phyloP scores from a whole-genome alignment of 805 yeast species.

The Tetrapisispora nanseiensis region DNA sequence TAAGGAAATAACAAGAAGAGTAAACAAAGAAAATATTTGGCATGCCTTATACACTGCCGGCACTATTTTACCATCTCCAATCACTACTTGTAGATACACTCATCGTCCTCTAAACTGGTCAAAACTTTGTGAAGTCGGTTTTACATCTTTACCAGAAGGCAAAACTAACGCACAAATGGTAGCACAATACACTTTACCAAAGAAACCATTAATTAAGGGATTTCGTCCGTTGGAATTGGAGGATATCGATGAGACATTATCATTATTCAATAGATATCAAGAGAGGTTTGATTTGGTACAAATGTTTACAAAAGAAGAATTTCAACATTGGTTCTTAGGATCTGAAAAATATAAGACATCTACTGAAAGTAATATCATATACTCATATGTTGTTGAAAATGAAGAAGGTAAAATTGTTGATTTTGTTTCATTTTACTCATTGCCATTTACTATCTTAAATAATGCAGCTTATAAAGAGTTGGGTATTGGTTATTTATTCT shows the following conservation, averaged over 20 bases:
- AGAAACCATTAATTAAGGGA: conserved; percentile 40
- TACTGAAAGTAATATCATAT: conserved; percentile 41
- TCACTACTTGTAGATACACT: conserved; percentile 76
- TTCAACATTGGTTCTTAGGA: conserved; percentile 75
- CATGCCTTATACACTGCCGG: conserved; percentile 96
- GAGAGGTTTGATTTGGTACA: conserved; percentile 65
- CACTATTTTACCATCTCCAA: conserved; percentile 82
- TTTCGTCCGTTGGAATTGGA: conserved; percentile 40
- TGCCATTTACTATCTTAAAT: conserved; percentile 77
- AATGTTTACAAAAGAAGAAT: conserved; percentile 45
- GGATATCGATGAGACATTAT: conserved; percentile 58
- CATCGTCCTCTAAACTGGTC: conserved; percentile 94
- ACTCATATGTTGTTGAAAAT: conserved; percentile 65
- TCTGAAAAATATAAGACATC: conserved; percentile 26
- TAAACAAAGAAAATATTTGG: conserved; percentile 78
- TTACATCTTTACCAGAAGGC: conserved; percentile 65
- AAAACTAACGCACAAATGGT: conserved; percentile 64
- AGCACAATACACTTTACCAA: conserved; percentile 54
- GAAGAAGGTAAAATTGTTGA: conserved; percentile 60
- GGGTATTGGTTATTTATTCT: conserved; percentile 81
- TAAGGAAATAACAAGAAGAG: conserved; percentile 88
- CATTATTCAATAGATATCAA: conserved; percentile 54
- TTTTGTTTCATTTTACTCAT: conserved; percentile 77
- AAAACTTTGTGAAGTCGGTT: conserved; percentile 82
- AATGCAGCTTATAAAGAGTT: conserved; percentile 54